Evolutionary conservation across 139 green algal species (phyloP).

Genomic region (Prasinococcaceae sp.): DNA sequence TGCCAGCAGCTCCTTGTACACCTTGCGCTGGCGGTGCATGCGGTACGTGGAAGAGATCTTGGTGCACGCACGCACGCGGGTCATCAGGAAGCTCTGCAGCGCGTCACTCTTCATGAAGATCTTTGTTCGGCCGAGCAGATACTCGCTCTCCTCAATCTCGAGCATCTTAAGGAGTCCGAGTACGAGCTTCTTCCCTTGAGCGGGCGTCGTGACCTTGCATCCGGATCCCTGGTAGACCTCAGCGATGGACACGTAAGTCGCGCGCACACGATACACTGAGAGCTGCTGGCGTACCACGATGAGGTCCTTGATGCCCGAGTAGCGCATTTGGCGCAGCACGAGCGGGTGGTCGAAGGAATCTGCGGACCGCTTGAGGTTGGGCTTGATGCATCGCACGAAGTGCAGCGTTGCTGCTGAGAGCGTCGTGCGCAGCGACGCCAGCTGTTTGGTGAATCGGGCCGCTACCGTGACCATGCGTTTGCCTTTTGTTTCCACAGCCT

Average conservation of each 20-base stretch:
- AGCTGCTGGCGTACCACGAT: neutral
- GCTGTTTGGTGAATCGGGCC: too few relatives aligned
- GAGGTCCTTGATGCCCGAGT: slow-evolving; percentile 3
- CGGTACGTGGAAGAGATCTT: neutral
- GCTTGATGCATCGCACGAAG: slow-evolving; percentile 4
- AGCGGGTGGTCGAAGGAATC: too few relatives aligned
- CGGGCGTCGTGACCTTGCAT: neutral
- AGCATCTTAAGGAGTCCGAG: neutral
- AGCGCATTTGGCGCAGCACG: slow-evolving; percentile 7
- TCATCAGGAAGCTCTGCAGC: neutral
- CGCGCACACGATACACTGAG: neutral
- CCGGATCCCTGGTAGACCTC: neutral
- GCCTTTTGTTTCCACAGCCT: neutral
- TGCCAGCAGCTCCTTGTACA: neutral
- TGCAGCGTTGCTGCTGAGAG: neutral
- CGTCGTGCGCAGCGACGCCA: neutral
- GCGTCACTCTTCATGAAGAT: neutral
- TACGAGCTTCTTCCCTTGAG: neutral
- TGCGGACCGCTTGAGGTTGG: too few relatives aligned
- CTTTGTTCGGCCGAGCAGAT: neutral
- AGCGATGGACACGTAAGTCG: neutral
- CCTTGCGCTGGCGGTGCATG: neutral
- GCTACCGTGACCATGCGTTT: too few relatives aligned
- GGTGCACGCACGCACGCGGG: neutral
- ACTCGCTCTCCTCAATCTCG: neutral